These are phyloP conservation scores for Pilobolus umbonatus DNA, from an alignment of 192 early-diverging fungal genomes.

Conservation along the genomic window DNA sequence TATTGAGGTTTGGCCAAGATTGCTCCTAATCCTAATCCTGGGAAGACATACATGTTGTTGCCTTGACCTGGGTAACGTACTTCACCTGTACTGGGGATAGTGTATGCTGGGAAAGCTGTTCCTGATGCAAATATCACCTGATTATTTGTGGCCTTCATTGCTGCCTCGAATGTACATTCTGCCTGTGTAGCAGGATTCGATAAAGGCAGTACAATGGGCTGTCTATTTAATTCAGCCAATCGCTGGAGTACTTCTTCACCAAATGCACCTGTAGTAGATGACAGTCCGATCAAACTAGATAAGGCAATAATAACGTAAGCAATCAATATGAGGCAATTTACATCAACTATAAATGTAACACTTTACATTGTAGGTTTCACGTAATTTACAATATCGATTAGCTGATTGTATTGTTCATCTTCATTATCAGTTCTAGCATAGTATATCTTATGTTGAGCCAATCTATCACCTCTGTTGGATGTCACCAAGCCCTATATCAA, in stretches of 20 bases:
- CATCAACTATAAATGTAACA: not conserved
- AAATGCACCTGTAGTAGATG: conserved; percentile 78
- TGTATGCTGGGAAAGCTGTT: conserved; percentile 88
- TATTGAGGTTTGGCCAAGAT: conserved; percentile 62
- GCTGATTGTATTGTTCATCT: conserved; percentile 64
- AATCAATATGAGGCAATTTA: not conserved
- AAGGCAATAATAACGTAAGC: not conserved
- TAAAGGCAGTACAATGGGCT: conserved; percentile 89
- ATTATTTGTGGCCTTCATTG: conserved; percentile 84
- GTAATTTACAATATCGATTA: conserved; percentile 77
- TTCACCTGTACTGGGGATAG: conserved; percentile 54
- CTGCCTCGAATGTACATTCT: conserved; percentile 93
- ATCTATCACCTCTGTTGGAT: conserved; percentile 76
- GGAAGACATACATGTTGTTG: conserved; percentile 97
- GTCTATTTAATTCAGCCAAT: conserved; percentile 74
- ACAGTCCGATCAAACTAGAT: conserved; percentile 74
- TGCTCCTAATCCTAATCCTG: conserved; percentile 88
- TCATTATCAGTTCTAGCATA: conserved; percentile 87
- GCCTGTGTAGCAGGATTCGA: conserved; percentile 87
- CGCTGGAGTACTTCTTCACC: conserved; percentile 59
- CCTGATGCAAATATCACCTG: conserved; percentile 94
- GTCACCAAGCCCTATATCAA: conserved; percentile 81
- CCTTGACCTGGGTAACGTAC: conserved; percentile 75
- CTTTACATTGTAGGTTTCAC: conserved; percentile 77
- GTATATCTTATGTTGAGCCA: conserved; percentile 78